These are phyloP conservation scores for Symmetrospora coprosmae DNA, from an alignment of 768 basidiomycete species.

Conservation along the genomic window DNA sequence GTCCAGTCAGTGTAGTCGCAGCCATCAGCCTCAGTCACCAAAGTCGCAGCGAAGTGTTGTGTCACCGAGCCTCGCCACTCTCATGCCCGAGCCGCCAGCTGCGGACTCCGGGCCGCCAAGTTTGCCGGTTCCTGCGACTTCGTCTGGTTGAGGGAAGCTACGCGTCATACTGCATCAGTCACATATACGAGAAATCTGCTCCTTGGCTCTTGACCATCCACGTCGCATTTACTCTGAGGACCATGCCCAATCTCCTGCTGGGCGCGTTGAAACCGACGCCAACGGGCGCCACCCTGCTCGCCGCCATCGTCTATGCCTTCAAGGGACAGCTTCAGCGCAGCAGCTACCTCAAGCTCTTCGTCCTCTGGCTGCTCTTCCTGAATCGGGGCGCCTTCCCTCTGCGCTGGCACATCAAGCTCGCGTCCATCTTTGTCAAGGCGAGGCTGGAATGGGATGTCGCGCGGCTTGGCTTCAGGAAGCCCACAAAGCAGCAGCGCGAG, in stretches of 20 bases:
- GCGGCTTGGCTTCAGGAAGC: neutral
- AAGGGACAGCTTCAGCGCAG: neutral
- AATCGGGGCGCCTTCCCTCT: conserved; percentile 9
- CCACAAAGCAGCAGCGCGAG: neutral
- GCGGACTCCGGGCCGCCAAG: too few relatives aligned
- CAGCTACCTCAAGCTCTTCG: neutral
- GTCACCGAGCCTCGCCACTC: too few relatives aligned
- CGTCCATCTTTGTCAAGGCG: neutral
- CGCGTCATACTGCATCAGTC: too few relatives aligned
- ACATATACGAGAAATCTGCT: too few relatives aligned
- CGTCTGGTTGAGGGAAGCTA: too few relatives aligned
- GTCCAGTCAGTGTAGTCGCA: too few relatives aligned
- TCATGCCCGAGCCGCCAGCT: too few relatives aligned
- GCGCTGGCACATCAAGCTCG: conserved; percentile 14
- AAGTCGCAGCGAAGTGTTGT: too few relatives aligned
- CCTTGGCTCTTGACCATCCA: too few relatives aligned
- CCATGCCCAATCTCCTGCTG: conserved; percentile 1
- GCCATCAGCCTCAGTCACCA: too few relatives aligned
- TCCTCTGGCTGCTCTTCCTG: conserved; percentile 6
- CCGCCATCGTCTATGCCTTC: conserved; percentile 1
- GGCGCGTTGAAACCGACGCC: conserved; percentile 7
- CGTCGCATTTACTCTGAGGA: too few relatives aligned
- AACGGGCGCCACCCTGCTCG: neutral
- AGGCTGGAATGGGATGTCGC: neutral
- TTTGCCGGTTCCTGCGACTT: too few relatives aligned